These are phyloP conservation scores for Fusarium subtropicale DNA, from an alignment of 2,329 filamentous ascomycete species.

Conservation along the genomic window DNA sequence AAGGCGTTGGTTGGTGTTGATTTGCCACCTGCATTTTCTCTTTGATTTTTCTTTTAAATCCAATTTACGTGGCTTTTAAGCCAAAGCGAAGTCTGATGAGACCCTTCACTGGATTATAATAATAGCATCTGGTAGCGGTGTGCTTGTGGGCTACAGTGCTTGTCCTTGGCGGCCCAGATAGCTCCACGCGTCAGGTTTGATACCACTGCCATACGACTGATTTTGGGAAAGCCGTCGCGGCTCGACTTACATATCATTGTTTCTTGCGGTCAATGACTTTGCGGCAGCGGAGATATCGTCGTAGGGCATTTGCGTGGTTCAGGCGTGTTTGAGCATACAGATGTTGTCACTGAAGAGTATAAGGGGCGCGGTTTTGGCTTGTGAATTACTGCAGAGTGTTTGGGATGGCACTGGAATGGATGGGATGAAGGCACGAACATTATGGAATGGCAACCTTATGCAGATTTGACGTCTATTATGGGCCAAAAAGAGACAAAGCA, in stretches of 20 bases:
- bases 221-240: conserved; percentile 8
- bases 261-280: conserved; percentile 29
- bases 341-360: conserved; percentile 25
- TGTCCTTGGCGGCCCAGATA: conserved; percentile 7
- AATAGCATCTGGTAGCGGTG: conserved; percentile 21
- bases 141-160: conserved; percentile 6
- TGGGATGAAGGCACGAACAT: conserved; percentile 45
- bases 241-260: conserved; percentile 19
- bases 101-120: conserved; percentile 35
- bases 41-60: conserved; percentile 41
- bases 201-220: not conserved
- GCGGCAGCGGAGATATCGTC: conserved; percentile 23
- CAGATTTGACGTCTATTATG: conserved; percentile 46
- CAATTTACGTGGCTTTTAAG: conserved; percentile 36
- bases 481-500: conserved; percentile 46
- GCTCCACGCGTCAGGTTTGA: conserved; percentile 5
- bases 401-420: conserved; percentile 38
- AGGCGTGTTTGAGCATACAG: conserved; percentile 26
- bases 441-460: conserved; percentile 43
- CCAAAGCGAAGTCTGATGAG: conserved; percentile 20
- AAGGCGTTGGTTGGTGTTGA: conserved; percentile 53
- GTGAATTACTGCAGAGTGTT: conserved; percentile 37
- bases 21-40: conserved; percentile 50
- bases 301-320: conserved; percentile 28
- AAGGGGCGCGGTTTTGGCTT: conserved; percentile 25